Conservation (phyloP, 73 alveolate species). For the Paramecium pentaurelia region DNA sequence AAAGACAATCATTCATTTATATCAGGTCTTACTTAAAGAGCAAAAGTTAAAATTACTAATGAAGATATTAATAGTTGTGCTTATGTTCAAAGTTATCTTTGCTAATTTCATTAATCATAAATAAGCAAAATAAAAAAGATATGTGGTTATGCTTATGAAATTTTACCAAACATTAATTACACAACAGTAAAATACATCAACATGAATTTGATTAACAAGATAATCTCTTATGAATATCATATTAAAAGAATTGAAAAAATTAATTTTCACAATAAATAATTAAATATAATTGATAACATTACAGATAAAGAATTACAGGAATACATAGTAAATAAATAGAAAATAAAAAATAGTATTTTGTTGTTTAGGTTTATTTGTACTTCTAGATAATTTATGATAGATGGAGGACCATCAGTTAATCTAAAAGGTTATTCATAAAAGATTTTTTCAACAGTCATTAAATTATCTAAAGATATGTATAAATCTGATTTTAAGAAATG, state of each 20-base stretch:
- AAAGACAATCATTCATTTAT: background rate
- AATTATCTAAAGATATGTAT: background rate
- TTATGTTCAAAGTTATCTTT: background rate
- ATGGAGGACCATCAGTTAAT: background rate
- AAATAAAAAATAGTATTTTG: background rate
- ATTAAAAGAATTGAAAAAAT: background rate
- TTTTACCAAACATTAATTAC: background rate
- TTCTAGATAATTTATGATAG: background rate
- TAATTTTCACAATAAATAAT: background rate
- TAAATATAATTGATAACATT: background rate
- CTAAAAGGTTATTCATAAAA: background rate
- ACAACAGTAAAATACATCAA: background rate
- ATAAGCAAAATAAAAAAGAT: background rate
- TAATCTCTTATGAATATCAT: conserved; percentile 1
- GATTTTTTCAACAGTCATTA: background rate
- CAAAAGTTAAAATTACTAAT: background rate
- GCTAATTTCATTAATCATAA: background rate
- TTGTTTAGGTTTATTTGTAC: background rate
- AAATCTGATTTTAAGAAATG: background rate
- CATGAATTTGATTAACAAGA: background rate
- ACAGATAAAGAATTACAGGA: conserved; percentile 2
- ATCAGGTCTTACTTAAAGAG: conserved; percentile 9
- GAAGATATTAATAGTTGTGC: background rate
- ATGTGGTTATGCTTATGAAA: background rate
- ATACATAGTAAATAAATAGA: background rate